Percentiles rank a stretch among this genome's conserved stretches.
phyloP scores from a whole-genome alignment of 176 grass and related monocot species.

The Oryza longistaminata region DNA sequence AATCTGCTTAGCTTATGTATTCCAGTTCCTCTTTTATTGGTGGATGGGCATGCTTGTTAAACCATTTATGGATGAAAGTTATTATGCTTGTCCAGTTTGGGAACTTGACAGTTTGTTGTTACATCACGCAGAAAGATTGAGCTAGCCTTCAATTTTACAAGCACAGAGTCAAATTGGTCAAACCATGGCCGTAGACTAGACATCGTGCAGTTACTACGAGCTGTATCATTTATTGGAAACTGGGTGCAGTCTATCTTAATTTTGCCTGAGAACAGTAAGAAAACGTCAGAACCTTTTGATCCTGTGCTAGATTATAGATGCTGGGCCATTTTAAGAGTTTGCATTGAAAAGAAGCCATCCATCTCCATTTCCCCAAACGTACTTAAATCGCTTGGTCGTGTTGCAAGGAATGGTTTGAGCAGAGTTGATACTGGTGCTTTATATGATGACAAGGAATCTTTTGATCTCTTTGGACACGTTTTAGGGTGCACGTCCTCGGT shows the following conservation, averaged over 20 bases:
- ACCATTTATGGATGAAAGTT: neutral
- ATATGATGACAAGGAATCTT: constrained; percentile 41
- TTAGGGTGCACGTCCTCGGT: constrained; percentile 66
- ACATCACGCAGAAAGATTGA: constrained; percentile 85
- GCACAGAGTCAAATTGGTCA: constrained; percentile 21
- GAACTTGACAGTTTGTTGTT: constrained; percentile 2
- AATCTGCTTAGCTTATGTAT: constrained; percentile 14
- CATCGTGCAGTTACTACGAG: constrained; percentile 43
- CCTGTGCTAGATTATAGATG: constrained; percentile 75
- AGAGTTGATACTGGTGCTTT: constrained; percentile 39
- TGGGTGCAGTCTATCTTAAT: constrained; percentile 78
- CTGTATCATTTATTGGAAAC: constrained; percentile 68
- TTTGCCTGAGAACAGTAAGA: constrained; percentile 63
- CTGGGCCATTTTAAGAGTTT: constrained; percentile 72
- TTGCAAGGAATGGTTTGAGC: constrained; percentile 59
- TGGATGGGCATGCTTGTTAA: constrained; percentile 5
- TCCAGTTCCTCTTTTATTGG: constrained; percentile 8
- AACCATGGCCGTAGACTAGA: constrained; percentile 39
- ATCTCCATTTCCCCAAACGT: constrained; percentile 65
- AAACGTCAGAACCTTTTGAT: constrained; percentile 54
- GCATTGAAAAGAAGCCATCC: constrained; percentile 63
- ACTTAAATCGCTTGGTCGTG: constrained; percentile 66
- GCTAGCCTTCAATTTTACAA: constrained; percentile 60
- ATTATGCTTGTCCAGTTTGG: neutral
- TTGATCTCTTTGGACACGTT: constrained; percentile 55